Base-by-base conservation (phyloP, 441 rosid species). In the Pelargonium cotyledonis region DNA sequence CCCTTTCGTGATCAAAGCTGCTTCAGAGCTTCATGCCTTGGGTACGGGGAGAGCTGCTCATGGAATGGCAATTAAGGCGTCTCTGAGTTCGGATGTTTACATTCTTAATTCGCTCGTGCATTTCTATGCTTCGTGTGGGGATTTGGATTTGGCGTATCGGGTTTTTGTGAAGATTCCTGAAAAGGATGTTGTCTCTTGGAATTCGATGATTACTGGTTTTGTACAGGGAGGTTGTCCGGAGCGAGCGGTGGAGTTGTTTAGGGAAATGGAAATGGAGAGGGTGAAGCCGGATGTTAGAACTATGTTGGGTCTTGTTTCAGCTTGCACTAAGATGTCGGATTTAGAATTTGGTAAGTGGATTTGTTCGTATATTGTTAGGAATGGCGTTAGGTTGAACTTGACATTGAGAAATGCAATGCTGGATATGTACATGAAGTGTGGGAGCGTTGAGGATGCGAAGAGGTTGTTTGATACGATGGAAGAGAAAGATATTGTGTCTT, bases 101-200 rank as follows among this genome's bases (percentile, higher is more conserved):
- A 73, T 85, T n/a, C 72, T 76, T 9, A 89, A 89, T 68, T 86
- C 92, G 0, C 72, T 85, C 44, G 77, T 87, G 57, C 80, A 88
- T 78, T 81, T 86, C 66, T 89, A 87, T 67, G 76, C 85, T 23
- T 75, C 82, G 0, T 85, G 85, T 19, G 86, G 85, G 35, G 84
- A 84, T 77, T 68, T 85, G 65, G 91, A 82, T 78, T 76, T 76
- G 0, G 88, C 91, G 3, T 76, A 78, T 77, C 72, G 79, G 64
- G 86, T 85, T 41, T 89, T 89, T 18, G 47, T 66, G 49, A 84
- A 73, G 75, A 82, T 79, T 40, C 66, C 61, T 66, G 76, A 74
- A 58, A 87, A 85, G 16, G 92, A 89, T 58, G 85, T 85, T 63
- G 88, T 87, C 66, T 86, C 91, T 1, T 89, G 96, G 92, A 86